These are phyloP conservation scores for Wallacemonas sp. DNA, from an alignment of 208 protist species.

Conservation along the genomic window DNA sequence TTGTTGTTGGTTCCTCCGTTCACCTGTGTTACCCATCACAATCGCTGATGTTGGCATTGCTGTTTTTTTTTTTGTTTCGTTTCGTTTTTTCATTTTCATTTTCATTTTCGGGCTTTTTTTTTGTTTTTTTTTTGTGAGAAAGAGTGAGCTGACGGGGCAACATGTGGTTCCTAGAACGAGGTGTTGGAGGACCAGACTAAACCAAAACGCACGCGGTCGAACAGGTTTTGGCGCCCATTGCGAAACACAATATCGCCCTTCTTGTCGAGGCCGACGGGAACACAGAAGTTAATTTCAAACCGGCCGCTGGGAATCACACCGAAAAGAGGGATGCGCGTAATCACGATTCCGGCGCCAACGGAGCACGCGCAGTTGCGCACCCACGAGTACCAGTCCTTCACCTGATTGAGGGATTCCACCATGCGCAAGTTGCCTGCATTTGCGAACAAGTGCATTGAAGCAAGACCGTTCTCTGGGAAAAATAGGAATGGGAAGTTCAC, in stretches of 20 bases:
- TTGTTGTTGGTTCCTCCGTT: too few relatives aligned
- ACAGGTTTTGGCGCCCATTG: conserved; percentile 62
- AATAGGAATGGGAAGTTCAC: conserved; percentile 86
- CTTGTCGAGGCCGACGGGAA: conserved; percentile 70
- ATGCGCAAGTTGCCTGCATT: conserved; percentile 79
- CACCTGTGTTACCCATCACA: too few relatives aligned
- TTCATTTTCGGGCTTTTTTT: conserved; percentile 3
- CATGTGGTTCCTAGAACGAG: conserved; percentile 41
- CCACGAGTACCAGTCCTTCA: conserved; percentile 55
- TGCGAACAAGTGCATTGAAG: conserved; percentile 83
- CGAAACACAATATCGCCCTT: conserved; percentile 53
- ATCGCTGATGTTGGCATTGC: too few relatives aligned
- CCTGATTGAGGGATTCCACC: conserved; percentile 40
- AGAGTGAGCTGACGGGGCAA: neutral
- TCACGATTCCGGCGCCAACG: conserved; percentile 71
- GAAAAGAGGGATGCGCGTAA: conserved; percentile 86
- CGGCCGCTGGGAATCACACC: conserved; percentile 71
- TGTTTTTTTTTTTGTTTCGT: neutral
- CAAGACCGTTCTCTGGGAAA: conserved; percentile 81
- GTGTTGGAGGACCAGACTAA: conserved; percentile 83
- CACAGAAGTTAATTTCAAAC: conserved; percentile 78
- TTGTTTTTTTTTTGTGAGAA: conserved; percentile 5
- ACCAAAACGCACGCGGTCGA: conserved; percentile 78
- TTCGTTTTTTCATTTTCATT: conserved; percentile 2
- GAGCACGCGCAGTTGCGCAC: conserved; percentile 71